A percentile compares a stretch with the other conserved stretches of the same genome.
phyloP scores from a whole-genome alignment of 139 green algal genomes.

The Microglena sp. region DNA sequence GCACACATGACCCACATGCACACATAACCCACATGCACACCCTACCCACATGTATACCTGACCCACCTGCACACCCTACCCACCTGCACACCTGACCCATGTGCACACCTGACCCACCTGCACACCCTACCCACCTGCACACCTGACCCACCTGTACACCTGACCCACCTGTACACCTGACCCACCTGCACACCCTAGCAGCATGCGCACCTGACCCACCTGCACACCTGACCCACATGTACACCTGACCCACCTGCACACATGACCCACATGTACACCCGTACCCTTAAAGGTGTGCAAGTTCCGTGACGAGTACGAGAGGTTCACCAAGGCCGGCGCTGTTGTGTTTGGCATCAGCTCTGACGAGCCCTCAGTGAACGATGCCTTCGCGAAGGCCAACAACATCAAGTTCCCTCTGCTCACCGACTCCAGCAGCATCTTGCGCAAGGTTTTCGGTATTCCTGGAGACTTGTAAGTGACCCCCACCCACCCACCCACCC shows the following conservation, averaged over 20 bases:
- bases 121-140: not conserved
- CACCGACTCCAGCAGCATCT: conserved; percentile 32
- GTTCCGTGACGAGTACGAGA: conserved; percentile 50
- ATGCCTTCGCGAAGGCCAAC: conserved; percentile 38
- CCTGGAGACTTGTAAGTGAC: conserved; percentile 7
- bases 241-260: not conserved
- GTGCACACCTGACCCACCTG: not conserved
- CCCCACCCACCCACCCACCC: too few relatives aligned
- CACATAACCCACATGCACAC: too few relatives aligned
- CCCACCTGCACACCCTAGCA: not conserved
- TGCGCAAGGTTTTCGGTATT: conserved; percentile 12
- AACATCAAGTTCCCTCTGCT: conserved; percentile 42
- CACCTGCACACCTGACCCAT: not conserved
- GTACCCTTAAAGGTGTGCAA: conserved; percentile 36
- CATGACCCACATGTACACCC: not conserved
- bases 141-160: not conserved
- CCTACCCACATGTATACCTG: too few relatives aligned
- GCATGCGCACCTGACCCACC: not conserved
- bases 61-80: not conserved
- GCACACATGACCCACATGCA: too few relatives aligned
- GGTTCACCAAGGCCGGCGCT: conserved; percentile 33
- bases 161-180: not conserved
- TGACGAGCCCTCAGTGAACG: conserved; percentile 41
- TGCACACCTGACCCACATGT: not conserved
- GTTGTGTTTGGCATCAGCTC: conserved; percentile 45